Percentiles rank a stretch among this genome's conserved stretches.
phyloP scores from a whole-genome alignment of 306 rosid species.

The Gillenia trifoliata region DNA sequence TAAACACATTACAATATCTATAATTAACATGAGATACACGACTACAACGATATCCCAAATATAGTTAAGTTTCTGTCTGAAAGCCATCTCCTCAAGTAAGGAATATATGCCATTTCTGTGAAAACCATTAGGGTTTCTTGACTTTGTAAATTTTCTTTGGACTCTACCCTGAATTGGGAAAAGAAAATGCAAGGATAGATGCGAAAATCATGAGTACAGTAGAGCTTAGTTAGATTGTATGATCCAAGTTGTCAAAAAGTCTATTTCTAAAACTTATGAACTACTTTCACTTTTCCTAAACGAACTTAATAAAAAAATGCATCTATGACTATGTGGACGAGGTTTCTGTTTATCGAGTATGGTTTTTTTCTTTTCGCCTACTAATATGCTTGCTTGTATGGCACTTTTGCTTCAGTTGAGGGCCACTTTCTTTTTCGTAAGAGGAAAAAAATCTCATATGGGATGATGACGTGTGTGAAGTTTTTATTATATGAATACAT shows the following conservation, averaged over 20 bases:
- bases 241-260: constrained; percentile 12
- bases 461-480: constrained; percentile 16
- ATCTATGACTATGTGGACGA: not conserved
- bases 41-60: too few relatives aligned
- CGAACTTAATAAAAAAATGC: not conserved
- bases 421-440: constrained; percentile 2
- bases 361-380: not conserved
- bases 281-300: not conserved
- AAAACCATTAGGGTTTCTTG: not conserved
- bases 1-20: not conserved
- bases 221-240: not conserved
- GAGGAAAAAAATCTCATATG: not conserved
- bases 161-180: not conserved
- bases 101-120: not conserved
- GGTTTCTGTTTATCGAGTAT: constrained; percentile 1
- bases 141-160: not conserved
- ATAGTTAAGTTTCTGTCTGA: not conserved
- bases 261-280: not conserved
- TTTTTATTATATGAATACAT: constrained; percentile 13
- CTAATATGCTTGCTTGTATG: constrained; percentile 20
- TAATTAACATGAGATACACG: not conserved
- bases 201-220: not conserved
- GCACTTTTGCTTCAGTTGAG: constrained; percentile 15
- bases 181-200: not conserved
- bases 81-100: constrained; percentile 1